A percentile compares a stretch with the other conserved stretches of the same genome.
phyloP scores from a whole-genome alignment of 495 filamentous ascomycete genomes.

The Wilcoxina mikolae region DNA sequence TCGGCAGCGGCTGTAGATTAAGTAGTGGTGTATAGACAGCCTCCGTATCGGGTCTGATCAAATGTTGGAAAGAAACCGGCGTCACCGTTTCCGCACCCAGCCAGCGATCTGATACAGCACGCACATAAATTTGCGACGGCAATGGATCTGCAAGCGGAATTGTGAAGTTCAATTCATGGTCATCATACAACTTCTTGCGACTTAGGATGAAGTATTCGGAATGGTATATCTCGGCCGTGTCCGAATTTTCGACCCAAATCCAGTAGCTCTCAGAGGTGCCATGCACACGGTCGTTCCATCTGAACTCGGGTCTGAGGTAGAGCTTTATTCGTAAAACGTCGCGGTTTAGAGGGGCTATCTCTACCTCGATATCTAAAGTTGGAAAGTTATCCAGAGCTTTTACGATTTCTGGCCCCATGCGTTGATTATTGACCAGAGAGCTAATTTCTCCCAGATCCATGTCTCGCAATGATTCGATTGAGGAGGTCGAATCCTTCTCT shows the following conservation, averaged over 20 bases:
- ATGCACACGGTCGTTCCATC: conserved; percentile 91
- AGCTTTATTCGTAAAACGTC: conserved; percentile 84
- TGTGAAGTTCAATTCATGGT: conserved; percentile 94
- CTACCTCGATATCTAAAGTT: conserved; percentile 72
- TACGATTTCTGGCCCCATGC: conserved; percentile 64
- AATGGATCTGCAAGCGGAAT: conserved; percentile 88
- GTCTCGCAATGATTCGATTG: conserved; percentile 69
- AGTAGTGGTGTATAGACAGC: conserved; percentile 90
- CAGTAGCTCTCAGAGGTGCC: conserved; percentile 91
- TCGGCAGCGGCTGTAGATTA: conserved; percentile 78
- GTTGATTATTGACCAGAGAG: conserved; percentile 73
- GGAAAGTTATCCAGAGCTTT: conserved; percentile 84
- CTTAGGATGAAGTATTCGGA: conserved; percentile 92
- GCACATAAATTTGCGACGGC: conserved; percentile 87
- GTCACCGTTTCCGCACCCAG: conserved; percentile 92
- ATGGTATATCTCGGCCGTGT: conserved; percentile 94
- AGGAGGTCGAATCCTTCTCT: conserved; percentile 50
- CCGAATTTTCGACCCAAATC: conserved; percentile 98
- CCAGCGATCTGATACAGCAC: conserved; percentile 90
- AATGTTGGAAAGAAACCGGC: conserved; percentile 89
- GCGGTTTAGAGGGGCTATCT: conserved; percentile 89
- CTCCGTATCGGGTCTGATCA: conserved; percentile 94
- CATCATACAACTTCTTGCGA: conserved; percentile 74
- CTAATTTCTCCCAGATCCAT: conserved; percentile 91
- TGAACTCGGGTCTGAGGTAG: conserved; percentile 73